Percentiles rank a stretch among this genome's conserved stretches.
Conservation (phyloP, 2,329 filamentous ascomycete species). For the Escovopsis weberi region DNA sequence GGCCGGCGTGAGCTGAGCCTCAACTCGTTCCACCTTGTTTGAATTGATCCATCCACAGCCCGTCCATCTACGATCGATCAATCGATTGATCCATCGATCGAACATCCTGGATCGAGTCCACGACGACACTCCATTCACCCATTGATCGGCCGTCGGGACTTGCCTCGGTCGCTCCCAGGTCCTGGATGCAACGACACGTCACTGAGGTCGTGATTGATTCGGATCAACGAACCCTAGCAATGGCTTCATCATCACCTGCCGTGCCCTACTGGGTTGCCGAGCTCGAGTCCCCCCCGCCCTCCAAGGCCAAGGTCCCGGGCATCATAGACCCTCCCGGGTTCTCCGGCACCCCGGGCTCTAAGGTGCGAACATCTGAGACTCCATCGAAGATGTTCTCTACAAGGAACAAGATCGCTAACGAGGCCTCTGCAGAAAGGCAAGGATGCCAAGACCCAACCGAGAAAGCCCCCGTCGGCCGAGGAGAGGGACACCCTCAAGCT, state of each 20-base stretch:
- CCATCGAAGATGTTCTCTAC: not conserved
- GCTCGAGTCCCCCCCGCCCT: slow-evolving; percentile 53
- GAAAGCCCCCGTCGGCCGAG: slow-evolving; percentile 56
- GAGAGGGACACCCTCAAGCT: slow-evolving; percentile 94
- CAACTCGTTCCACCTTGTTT: too few relatives aligned
- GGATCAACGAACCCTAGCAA: not conserved
- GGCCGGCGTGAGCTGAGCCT: too few relatives aligned
- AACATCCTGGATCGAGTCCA: too few relatives aligned
- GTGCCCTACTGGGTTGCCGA: slow-evolving; percentile 70
- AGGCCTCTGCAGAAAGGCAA: slow-evolving; percentile 31
- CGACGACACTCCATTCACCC: too few relatives aligned
- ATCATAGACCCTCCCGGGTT: slow-evolving; percentile 83
- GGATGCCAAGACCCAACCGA: slow-evolving; percentile 32
- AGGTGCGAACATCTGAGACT: slow-evolving; percentile 27
- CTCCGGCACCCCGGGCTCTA: slow-evolving; percentile 42
- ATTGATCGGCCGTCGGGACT: too few relatives aligned
- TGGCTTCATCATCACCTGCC: slow-evolving; percentile 14
- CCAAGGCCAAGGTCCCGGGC: slow-evolving; percentile 49
- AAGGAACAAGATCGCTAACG: slow-evolving; percentile 3
- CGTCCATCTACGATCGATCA: too few relatives aligned
- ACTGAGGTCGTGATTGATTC: not conserved
- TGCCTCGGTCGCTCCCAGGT: too few relatives aligned
- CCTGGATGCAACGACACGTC: not conserved
- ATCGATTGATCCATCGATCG: too few relatives aligned
- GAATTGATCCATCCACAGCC: too few relatives aligned